Base-by-base conservation (phyloP, 441 rosid species). In the Erodium moschatum region DNA sequence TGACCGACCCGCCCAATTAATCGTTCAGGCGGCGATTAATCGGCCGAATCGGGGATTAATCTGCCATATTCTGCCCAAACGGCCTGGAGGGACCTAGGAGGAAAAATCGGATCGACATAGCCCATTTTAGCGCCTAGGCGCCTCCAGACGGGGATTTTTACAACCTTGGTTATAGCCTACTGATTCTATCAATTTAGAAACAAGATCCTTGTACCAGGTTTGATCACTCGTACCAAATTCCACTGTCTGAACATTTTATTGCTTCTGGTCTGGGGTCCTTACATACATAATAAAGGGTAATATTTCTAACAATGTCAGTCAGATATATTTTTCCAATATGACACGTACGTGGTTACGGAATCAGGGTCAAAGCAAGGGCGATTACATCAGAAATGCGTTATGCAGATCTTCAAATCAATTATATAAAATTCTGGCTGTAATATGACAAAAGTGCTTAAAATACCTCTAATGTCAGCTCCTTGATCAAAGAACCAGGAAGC, bases 381-480 rank as follows among this genome's bases (percentile, higher is more conserved):
- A 56, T 18, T 18, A 56, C 0, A 6, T 19, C 27, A 58, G 27
- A 2, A 58, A 20, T 29, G 27, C 4, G 8, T 58, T 11, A 0
- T 58, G 5, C 12, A 19, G 18, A 19, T 56, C 62, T 56, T 56
- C 62, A 56, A 18, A 56, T 56, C 24, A 56, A 18, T 10, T 18
- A 7, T 56, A 56, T 10, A 50, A 13, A 69, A 40, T 21, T 70
- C 71, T 18, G 56, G n/a, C 3, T 6, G 11, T 56, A 4, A 68
- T 31, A 69, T 40, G 56, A 69, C 40, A 69, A 60, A 54, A 69
- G n/a, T 40, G 12, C 4, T 8, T 54, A 38, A 7, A 58, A 67
- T 83, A 88, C 95, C 95, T 88, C 86, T 64, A 90, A 75, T 66
- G 67, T 70, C 9, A 82, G 77, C 60, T 78, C 69, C 67, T 79